Base-by-base conservation (phyloP, 208 protist genomes). In the Trypanosoma mega region DNA sequence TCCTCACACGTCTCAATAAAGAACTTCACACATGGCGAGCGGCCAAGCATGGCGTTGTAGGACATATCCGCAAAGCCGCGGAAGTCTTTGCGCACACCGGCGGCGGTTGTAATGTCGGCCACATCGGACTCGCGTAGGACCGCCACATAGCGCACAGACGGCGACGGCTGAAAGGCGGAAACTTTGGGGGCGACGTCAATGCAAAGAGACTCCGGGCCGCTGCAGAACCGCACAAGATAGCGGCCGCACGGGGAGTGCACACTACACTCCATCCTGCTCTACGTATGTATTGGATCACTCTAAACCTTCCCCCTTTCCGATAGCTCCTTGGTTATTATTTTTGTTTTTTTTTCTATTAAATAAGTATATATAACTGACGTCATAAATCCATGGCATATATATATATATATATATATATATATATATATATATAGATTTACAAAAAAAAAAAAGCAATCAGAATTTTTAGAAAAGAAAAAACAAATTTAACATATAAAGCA, bases 1-100 rank as follows among this genome's bases (percentile, higher is more conserved):
- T 91, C 82, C 16, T 72, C 77, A 26, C 74, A 69, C 3, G 78
- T 92, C 56, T 94, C 84, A 26, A 94, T 78, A 67, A 78, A 92
- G 56, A 92, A 92, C 27, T 45, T 64, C 3, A 94, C 76, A 45
- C 71, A 85, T 4, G 74, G 9, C 2, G 83, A 76, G 2, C 70
- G 71, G 23, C 88, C 84, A 56, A 87, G 87, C 43, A 94, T 66
- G 2, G 85, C 84, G 48, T 78, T 76, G 74, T 91, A 89, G 16
- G 79, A 69, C 88, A 94, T 94, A 33, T 84, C 71, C 0, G 72
- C 36, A 48, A 94, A 94, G 23, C 49, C 74, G 20, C 45, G 24
- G 41, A 94, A 92, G 34, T 61, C 71, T 55, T 92, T 92, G 8
- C 78, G 79, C 56, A 92, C 80, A 1, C 85, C 88, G 16, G 88